These are phyloP conservation scores for Boletellus sp. DNA, from an alignment of 768 basidiomycete species.

Conservation along the genomic window DNA sequence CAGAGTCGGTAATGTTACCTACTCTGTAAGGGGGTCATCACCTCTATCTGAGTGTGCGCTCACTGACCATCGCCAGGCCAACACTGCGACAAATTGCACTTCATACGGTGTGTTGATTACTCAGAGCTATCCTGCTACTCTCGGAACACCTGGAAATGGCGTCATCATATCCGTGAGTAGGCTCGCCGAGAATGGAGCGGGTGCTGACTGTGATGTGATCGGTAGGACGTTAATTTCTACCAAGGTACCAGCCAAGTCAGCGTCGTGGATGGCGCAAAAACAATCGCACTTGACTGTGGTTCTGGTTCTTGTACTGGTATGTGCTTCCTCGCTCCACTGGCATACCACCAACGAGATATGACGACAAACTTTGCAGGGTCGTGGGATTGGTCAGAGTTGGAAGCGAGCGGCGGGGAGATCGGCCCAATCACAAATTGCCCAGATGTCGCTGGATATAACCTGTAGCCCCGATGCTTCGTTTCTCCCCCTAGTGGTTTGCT, in stretches of 20 bases:
- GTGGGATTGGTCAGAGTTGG: constrained; percentile 51
- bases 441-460: constrained; percentile 32
- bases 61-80: constrained; percentile 35
- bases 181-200: background rate
- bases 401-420: constrained; percentile 40
- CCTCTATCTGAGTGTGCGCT: background rate
- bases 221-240: constrained; percentile 49
- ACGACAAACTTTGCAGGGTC: constrained; percentile 28
- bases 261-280: constrained; percentile 41
- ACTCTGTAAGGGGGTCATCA: constrained; percentile 33
- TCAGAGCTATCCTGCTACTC: constrained; percentile 53
- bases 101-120: constrained; percentile 59
- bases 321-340: constrained; percentile 1
- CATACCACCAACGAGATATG: background rate
- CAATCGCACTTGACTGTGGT: constrained; percentile 57
- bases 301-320: constrained; percentile 46
- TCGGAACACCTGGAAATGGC: constrained; percentile 54
- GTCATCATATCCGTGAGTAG: constrained; percentile 51
- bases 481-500: no score
- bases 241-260: constrained; percentile 38
- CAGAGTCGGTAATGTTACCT: constrained; percentile 48
- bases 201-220: background rate
- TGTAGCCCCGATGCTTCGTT: constrained; percentile 6
- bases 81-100: constrained; percentile 47
- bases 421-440: constrained; percentile 34